These are phyloP conservation scores for Primulina huaijiensis DNA, from an alignment of 257 asterid species.

Conservation along the genomic window DNA sequence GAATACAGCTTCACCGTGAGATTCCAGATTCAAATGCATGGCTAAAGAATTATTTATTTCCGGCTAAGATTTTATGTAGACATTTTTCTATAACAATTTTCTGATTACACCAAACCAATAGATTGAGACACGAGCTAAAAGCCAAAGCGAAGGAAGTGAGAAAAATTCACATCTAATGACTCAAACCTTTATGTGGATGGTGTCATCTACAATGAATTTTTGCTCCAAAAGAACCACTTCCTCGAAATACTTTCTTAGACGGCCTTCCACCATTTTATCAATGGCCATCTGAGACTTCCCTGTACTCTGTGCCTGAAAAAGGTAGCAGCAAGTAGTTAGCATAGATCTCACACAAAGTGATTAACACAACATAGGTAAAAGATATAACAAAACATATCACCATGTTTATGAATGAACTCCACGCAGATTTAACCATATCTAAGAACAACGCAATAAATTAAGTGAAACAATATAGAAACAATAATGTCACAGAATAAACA, in stretches of 20 bases:
- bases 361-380: constrained; percentile 11
- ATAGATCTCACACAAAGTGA: constrained; percentile 17
- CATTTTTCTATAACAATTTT: not conserved
- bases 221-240: constrained; percentile 98
- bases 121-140: constrained; percentile 18
- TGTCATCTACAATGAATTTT: constrained; percentile 75
- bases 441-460: not conserved
- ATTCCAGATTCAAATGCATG: constrained; percentile 10
- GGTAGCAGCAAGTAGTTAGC: constrained; percentile 14
- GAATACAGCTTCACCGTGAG: constrained; percentile 1
- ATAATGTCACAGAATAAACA: not conserved
- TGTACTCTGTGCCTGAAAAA: constrained; percentile 76
- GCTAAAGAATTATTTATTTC: not conserved
- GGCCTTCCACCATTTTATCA: constrained; percentile 95
- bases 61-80: not conserved
- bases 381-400: not conserved
- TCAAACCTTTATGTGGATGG: constrained; percentile 62
- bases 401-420: constrained; percentile 9
- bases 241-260: constrained; percentile 82
- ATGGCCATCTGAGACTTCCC: constrained; percentile 86
- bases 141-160: constrained; percentile 1
- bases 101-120: not conserved
- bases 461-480: not conserved
- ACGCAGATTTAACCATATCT: constrained; percentile 5
- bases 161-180: constrained; percentile 7